Evolutionary conservation across 352 stramenopile genomes (phyloP).

Genomic region (Aphanomyces euteiches): DNA sequence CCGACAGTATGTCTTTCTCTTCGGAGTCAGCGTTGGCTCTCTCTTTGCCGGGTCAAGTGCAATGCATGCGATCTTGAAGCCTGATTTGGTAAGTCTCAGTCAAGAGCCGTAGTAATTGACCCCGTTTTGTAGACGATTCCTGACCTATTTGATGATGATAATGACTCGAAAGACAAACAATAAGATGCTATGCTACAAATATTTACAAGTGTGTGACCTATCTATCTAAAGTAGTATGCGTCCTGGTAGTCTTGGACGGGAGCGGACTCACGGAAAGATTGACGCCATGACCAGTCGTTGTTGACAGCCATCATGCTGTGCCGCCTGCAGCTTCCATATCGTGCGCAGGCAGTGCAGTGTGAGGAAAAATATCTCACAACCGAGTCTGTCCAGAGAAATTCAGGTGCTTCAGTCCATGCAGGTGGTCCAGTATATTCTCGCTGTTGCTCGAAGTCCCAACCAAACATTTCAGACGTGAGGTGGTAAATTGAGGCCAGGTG

Average conservation of each 20-base stretch:
- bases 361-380: slow-evolving; percentile 65
- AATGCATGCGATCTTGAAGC: slow-evolving; percentile 81
- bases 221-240: neutral
- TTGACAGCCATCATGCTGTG: neutral
- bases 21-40: slow-evolving; percentile 64
- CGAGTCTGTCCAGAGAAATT: slow-evolving; percentile 59
- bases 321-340: neutral
- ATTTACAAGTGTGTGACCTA: neutral
- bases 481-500: slow-evolving; percentile 73
- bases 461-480: slow-evolving; percentile 61
- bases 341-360: neutral
- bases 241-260: slow-evolving; percentile 21
- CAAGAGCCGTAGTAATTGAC: neutral
- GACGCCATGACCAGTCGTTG: neutral
- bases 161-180: neutral
- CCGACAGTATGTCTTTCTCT: slow-evolving; percentile 74
- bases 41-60: slow-evolving; percentile 78
- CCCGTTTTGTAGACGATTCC: slow-evolving; percentile 14
- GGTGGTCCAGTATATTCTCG: slow-evolving; percentile 39
- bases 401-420: slow-evolving; percentile 41
- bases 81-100: slow-evolving; percentile 56
- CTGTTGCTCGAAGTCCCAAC: slow-evolving; percentile 68
- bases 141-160: neutral
- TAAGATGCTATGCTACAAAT: neutral
- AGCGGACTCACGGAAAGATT: neutral